A percentile compares a stretch with the other conserved stretches of the same genome.
These are phyloP conservation scores for Solanum neorickii DNA, from an alignment of 257 asterid species.

Conservation along the genomic window DNA sequence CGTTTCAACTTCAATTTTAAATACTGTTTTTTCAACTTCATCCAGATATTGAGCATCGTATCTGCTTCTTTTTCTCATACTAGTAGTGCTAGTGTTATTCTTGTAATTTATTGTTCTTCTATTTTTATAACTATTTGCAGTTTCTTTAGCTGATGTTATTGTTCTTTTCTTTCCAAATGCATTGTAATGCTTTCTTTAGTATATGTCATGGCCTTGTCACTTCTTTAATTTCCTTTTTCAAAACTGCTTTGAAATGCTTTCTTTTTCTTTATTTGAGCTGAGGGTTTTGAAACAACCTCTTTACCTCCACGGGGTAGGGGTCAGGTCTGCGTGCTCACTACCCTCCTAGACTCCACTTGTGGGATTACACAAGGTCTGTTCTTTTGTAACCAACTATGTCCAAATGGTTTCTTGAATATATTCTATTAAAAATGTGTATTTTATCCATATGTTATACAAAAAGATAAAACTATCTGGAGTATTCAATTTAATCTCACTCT, in stretches of 20 bases:
- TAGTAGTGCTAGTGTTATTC: neutral
- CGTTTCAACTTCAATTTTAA: neutral
- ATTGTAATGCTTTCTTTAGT: neutral
- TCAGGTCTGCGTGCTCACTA: neutral
- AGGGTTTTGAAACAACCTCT: neutral
- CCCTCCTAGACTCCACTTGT: neutral
- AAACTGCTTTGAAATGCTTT: neutral
- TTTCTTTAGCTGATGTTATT: neutral
- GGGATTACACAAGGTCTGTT: neutral
- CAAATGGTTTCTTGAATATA: neutral
- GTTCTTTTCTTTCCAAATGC: neutral
- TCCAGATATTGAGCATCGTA: neutral
- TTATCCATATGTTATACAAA: neutral
- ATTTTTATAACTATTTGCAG: neutral
- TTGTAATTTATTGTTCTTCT: neutral
- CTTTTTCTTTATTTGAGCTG: neutral
- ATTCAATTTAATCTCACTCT: neutral
- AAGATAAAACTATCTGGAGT: neutral
- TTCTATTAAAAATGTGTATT: neutral
- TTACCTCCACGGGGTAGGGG: neutral
- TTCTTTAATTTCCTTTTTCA: neutral
- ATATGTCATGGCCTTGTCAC: neutral
- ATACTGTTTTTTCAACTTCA: neutral
- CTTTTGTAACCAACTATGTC: neutral
- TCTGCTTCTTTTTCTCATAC: neutral